Evolutionary conservation across 495 filamentous ascomycete species (phyloP).

Genomic region (Trichoderma gamsii): DNA sequence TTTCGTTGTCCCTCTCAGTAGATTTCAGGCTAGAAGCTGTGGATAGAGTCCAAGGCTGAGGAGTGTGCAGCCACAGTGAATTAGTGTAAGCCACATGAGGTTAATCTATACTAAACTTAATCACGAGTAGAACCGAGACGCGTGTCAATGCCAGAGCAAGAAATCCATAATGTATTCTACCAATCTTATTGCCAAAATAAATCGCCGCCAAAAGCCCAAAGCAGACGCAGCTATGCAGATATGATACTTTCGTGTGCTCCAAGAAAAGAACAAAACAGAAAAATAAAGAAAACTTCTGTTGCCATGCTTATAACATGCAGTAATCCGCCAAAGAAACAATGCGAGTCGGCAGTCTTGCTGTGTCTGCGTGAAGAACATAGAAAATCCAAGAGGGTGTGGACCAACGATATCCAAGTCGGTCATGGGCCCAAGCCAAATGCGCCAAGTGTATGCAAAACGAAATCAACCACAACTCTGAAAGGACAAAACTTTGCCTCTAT

Average conservation of each 20-base stretch:
- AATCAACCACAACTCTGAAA: background rate
- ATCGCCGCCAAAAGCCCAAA: background rate
- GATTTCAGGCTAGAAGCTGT: too few relatives aligned
- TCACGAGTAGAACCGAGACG: background rate
- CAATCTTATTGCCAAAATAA: background rate
- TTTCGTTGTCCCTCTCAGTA: too few relatives aligned
- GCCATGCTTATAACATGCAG: background rate
- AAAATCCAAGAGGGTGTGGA: background rate
- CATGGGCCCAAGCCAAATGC: constrained; percentile 1
- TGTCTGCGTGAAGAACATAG: background rate
- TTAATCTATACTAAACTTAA: background rate
- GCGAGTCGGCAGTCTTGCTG: background rate
- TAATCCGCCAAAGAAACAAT: background rate
- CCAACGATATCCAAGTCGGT: background rate
- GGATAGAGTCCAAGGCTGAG: too few relatives aligned
- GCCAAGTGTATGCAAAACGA: constrained; percentile 8
- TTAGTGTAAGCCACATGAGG: too few relatives aligned
- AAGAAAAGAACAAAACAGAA: background rate
- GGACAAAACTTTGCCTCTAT: background rate
- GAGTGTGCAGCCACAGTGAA: too few relatives aligned
- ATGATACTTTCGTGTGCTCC: background rate
- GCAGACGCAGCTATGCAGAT: background rate
- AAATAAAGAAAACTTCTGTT: background rate
- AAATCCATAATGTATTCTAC: background rate
- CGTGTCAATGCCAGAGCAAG: background rate